Evolutionary conservation across 768 basidiomycete species (phyloP).

Genomic region (Calocybe cyanea): DNA sequence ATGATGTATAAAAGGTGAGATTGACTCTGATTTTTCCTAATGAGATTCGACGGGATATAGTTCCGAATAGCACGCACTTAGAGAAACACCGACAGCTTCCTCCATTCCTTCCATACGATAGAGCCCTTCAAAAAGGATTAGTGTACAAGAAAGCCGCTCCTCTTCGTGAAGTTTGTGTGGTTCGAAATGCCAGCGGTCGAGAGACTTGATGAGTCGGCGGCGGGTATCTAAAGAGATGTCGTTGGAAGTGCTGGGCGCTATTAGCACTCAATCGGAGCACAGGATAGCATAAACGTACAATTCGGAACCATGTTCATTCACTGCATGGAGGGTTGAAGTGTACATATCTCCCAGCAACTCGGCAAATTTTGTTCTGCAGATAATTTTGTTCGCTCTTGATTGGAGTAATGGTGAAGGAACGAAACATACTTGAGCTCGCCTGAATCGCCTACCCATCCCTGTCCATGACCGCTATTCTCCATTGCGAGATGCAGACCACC

Average conservation of each 20-base stretch:
- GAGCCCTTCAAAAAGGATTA: slow-evolving; percentile 83
- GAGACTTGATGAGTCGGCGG: slow-evolving; percentile 55
- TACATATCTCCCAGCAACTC: slow-evolving; percentile 86
- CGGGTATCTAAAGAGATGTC: slow-evolving; percentile 49
- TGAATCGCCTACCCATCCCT: slow-evolving; percentile 61
- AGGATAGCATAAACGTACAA: slow-evolving; percentile 32
- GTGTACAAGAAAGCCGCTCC: slow-evolving; percentile 76
- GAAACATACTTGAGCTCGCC: slow-evolving; percentile 46
- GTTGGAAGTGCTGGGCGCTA: slow-evolving; percentile 37
- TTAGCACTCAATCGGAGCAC: background rate
- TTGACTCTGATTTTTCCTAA: slow-evolving; percentile 48
- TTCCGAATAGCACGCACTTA: slow-evolving; percentile 42
- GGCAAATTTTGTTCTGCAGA: slow-evolving; percentile 59
- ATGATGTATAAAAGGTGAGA: slow-evolving; percentile 77
- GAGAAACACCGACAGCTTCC: slow-evolving; percentile 50
- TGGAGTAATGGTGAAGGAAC: slow-evolving; percentile 4
- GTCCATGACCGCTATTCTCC: slow-evolving; percentile 54
- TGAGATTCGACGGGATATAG: slow-evolving; percentile 13
- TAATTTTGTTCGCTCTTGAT: slow-evolving; percentile 5
- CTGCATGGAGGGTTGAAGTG: slow-evolving; percentile 69
- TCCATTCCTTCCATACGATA: slow-evolving; percentile 76
- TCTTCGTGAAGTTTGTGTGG: slow-evolving; percentile 80
- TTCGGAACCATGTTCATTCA: slow-evolving; percentile 49
- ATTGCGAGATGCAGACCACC: slow-evolving; percentile 86
- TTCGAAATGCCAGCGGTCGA: slow-evolving; percentile 88